Percentiles rank a stretch among this genome's conserved stretches.
Conservation (phyloP, 768 basidiomycete genomes). For the Leccinum incarnatum region DNA sequence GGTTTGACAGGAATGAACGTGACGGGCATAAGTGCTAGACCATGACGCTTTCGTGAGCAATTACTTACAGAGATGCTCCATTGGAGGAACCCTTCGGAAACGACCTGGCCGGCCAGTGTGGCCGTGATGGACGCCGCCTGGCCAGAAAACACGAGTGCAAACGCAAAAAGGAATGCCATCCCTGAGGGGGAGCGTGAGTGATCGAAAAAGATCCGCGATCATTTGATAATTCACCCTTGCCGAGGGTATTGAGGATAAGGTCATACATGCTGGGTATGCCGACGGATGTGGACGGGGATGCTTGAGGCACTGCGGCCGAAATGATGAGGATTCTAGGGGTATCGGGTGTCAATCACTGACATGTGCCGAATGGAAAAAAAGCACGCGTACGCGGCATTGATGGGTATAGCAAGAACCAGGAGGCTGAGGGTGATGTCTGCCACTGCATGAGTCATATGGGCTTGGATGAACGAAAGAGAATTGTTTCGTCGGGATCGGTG, state of each 20-base stretch:
- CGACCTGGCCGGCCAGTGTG: constrained; percentile 47
- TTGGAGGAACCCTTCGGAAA: constrained; percentile 48
- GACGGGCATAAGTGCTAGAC: not conserved
- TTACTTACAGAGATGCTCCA: constrained; percentile 40
- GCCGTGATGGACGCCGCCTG: constrained; percentile 51
- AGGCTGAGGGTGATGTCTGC: constrained; percentile 46
- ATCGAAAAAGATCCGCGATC: not conserved
- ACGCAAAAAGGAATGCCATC: constrained; percentile 43
- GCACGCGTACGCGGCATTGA: constrained; percentile 38
- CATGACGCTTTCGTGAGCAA: not conserved
- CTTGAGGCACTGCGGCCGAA: constrained; percentile 21
- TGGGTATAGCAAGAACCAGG: constrained; percentile 44
- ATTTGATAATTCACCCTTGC: constrained; percentile 29
- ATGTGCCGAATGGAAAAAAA: not conserved
- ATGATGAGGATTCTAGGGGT: constrained; percentile 36
- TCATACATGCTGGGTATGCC: constrained; percentile 43
- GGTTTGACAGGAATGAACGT: not conserved
- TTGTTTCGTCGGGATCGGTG: constrained; percentile 32
- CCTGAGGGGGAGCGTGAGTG: constrained; percentile 1
- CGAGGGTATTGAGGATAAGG: constrained; percentile 39
- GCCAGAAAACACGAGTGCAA: constrained; percentile 45
- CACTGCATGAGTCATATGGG: constrained; percentile 42
- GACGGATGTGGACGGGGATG: constrained; percentile 21
- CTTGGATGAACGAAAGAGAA: constrained; percentile 33
- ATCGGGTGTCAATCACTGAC: not conserved